Base-by-base conservation (phyloP, 2,329 filamentous ascomycete species). In the Zymoseptoria tritici region DNA sequence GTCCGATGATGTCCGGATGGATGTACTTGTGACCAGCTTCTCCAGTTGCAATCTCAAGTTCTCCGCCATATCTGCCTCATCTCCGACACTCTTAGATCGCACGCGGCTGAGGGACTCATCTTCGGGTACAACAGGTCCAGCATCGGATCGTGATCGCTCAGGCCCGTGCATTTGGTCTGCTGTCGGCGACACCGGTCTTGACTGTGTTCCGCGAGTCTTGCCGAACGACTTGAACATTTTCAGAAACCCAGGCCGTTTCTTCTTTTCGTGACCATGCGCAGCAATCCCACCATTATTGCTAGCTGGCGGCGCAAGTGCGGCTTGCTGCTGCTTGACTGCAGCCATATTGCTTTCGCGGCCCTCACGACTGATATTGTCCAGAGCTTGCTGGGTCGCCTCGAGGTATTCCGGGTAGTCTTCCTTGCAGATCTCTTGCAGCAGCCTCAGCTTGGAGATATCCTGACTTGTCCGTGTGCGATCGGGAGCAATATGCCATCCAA, bases 401-500 rank as follows among this genome's bases (percentile, higher is more conserved):
- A 76, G 67, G 60, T 79, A 79, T 60, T 78, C 74, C 4, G 77
- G 77, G 57, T 79, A 79, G 53, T 77, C 73, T 4, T 67, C 64
- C 46, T 69, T 67, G 57, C 76, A 78, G 4, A 75, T 74, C 59
- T 78, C 75, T n/a, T 73, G 69, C 31, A 80, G 73, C 7, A 80
- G 69, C 19, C 70, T 66, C n/a, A 80, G 65, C 65, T 79, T 79
- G 9, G 73, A 72, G 8, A 76, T 70, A 56, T 79, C 77, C 53
- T 64, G 59, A 2, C 69, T 67, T 11, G 69, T 67, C 1, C 67
- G 61, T n/a, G 58, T 59, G 13, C 68, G 64, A 59, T 74, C 72
- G 19, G 68, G 68, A 11, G 68, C 61, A 2, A 78, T 71, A 64
- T 80, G 78, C 78, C 78, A 80, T n/a, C 76, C 78, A 67, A 80